A percentile compares a stretch with the other conserved stretches of the same genome.
Conservation (phyloP, 345 rosid genomes). For the Anacardium occidentale region DNA sequence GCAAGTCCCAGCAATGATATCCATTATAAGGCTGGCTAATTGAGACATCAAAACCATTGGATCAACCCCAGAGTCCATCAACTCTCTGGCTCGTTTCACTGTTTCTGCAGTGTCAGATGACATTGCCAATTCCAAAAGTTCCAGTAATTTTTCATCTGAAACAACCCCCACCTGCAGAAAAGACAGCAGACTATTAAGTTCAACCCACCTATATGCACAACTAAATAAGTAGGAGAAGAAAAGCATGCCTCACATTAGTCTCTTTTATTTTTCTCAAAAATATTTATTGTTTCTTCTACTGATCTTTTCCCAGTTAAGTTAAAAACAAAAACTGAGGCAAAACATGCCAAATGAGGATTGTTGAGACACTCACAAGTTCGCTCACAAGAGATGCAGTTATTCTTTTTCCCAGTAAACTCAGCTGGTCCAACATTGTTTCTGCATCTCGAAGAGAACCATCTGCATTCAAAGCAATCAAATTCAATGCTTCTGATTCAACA, state of each 20-base stretch:
- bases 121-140: conserved; percentile 92
- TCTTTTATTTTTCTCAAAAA: conserved; percentile 6
- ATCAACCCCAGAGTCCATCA: conserved; percentile 92
- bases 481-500: conserved; percentile 84
- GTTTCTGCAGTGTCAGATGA: conserved; percentile 94
- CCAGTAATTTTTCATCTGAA: conserved; percentile 87
- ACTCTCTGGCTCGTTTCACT: conserved; percentile 88
- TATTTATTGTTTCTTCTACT: neutral
- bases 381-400: conserved; percentile 81
- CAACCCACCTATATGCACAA: neutral
- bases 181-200: conserved; percentile 15
- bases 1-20: conserved; percentile 91
- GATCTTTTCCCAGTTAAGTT: neutral
- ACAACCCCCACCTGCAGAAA: conserved; percentile 81
- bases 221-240: neutral
- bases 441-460: conserved; percentile 99
- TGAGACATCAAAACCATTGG: conserved; percentile 97
- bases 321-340: conserved; percentile 8
- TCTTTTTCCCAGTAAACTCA: conserved; percentile 88
- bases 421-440: conserved; percentile 95
- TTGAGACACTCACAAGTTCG: conserved; percentile 78
- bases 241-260: neutral
- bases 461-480: conserved; percentile 85
- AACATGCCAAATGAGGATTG: neutral
- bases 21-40: conserved; percentile 95